phyloP scores from a whole-genome alignment of 495 filamentous ascomycete species.

The Aspergillus sclerotioniger region DNA sequence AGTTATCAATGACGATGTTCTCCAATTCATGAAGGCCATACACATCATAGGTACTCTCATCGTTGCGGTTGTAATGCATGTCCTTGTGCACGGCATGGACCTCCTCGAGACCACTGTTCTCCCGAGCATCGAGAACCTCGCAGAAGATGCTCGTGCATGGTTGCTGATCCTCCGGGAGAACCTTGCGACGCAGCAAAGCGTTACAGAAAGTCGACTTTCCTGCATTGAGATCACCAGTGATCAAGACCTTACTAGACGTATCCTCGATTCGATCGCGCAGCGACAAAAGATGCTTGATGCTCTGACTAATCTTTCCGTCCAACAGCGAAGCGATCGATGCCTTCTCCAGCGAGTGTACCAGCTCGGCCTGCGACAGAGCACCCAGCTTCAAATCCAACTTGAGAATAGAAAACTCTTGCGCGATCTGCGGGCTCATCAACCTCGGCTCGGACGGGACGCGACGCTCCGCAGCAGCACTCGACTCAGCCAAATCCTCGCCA shows the following conservation, averaged over 20 bases:
- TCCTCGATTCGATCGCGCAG: conserved; percentile 94
- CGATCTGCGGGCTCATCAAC: conserved; percentile 87
- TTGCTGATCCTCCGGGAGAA: conserved; percentile 94
- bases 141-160: conserved; percentile 99
- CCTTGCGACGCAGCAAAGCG: conserved; percentile 84
- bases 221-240: conserved; percentile 97
- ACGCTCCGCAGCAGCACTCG: conserved; percentile 63
- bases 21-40: conserved; percentile 75
- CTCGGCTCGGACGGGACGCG: conserved; percentile 61
- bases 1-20: conserved; percentile 83
- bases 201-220: conserved; percentile 99
- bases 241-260: conserved; percentile 92
- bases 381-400: conserved; percentile 94
- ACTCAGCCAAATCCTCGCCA: conserved; percentile 62
- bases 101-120: conserved; percentile 88
- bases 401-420: conserved; percentile 91
- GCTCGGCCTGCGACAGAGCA: conserved; percentile 76
- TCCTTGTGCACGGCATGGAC: conserved; percentile 92
- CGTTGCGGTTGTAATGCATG: conserved; percentile 74
- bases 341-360: conserved; percentile 97
- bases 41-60: conserved; percentile 91
- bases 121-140: conserved; percentile 87
- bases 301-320: conserved; percentile 90
- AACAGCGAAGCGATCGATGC: conserved; percentile 81
- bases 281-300: conserved; percentile 81